Base-by-base conservation (phyloP, 768 basidiomycete genomes). In the Kwoniella botswanensis region DNA sequence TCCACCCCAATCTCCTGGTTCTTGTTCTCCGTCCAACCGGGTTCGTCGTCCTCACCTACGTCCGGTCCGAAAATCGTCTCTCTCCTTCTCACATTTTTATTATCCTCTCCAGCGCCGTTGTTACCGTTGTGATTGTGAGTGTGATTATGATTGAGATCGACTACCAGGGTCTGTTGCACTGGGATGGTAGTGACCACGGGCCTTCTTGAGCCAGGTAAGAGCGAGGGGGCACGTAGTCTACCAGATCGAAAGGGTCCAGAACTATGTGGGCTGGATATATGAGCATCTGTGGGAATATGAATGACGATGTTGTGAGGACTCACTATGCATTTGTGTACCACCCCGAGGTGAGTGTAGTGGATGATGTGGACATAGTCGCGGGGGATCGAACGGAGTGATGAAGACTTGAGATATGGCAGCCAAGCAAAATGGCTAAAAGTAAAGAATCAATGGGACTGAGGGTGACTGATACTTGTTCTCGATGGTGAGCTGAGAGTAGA, bases 51-150 rank as follows among this genome's bases (percentile, higher is more conserved):
- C 59, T 80, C 83, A 2, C 94, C 94, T 67, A 97, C 92, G 82
- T 91, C 92, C 10, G 94, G 94, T 0, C 94, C 94, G 83, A 96
- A 97, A 56, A 97, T 88, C 0, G 92, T 90, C 70, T 94, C 92
- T 13, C 89, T 88, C 54, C 89, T 88, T 80, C 89, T 90, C 13
- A 75, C 70, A 50, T 72, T 63, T 44, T 71, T 56, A 9, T 22
- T 64, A 10, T 54, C 62, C 24, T 74, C 76, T 52, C 22, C 60
- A 17, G 60, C 18, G 5, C 12, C 56, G 29, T 77, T 72, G 18
- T 63, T 70, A 15, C 60, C 66, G 7, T 64, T 63, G 2, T 52
- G 59, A 5, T 22, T 50, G 11, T 55, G 56, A 11, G 54, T 63
- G 11, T 59, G 24, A 10, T 54, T 64, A 41, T 63, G 68, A 4